Base-by-base conservation (phyloP, 495 filamentous ascomycete species). In the Penicillium herquei region DNA sequence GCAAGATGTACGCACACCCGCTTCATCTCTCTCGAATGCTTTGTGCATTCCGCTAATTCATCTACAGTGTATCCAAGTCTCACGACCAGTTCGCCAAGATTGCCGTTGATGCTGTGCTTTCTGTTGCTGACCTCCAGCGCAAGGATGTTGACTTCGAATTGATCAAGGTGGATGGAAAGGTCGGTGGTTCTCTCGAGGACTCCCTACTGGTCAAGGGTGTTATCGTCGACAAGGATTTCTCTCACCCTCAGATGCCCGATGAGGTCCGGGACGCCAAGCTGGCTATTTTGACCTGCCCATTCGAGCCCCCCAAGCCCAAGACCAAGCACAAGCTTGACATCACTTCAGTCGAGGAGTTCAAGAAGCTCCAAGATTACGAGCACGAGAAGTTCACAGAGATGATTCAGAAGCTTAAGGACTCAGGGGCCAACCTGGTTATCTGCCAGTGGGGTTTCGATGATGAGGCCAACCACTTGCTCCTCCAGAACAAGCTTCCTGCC, bases 361-460 rank as follows among this genome's bases (percentile, higher is more conserved):
- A 94, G 80, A 91, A 90, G 67, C 75, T 99, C 55, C 94, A 99
- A 65, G 88, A 80, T 42, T 99, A 99, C 73, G 94, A 99, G 74
- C 86, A 84, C 55, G 85, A 89, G 69, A 99, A 96, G 72, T 99
- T 99, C 68, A 83, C 88, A 51, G 94, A 98, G 77, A 99, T 99
- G 94, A 96, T 99, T 62, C 80, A 96, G 67, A 87, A 97, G 72
- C 92, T 99, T 74, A 98, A 99, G 75, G 90, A 88, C 63, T 94
- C 95, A 5, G 94, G 94, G 32, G 95, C 94, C 35, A 99, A 99
- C 77, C 82, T 99, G 39, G 94, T 91, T 45, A 96, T 99, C 63
- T 99, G 95, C 75, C 94, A 99, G 70, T 99, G 94, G 94, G 94
- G 94, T 61, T 99, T 99, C 70, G 94, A 99, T 66, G 94, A 99